A percentile compares a stretch with the other conserved stretches of the same genome.
Conservation (phyloP, 1,284 basidiomycete genomes). For the Marasmius tenuissimus region DNA sequence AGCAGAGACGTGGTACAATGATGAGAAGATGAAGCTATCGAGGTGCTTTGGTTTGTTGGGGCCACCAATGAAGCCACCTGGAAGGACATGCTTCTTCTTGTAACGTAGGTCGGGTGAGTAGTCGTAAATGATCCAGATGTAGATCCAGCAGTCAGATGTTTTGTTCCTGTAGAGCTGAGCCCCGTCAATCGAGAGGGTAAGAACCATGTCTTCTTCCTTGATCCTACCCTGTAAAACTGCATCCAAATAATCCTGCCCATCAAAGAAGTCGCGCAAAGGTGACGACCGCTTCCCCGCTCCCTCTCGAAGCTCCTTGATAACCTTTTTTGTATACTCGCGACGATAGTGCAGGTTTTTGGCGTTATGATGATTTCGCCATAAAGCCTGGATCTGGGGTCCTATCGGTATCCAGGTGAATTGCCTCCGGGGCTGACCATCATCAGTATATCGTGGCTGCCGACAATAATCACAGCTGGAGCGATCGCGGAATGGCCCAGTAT, state of each 20-base stretch:
- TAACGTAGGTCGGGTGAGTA: slow-evolving; percentile 24
- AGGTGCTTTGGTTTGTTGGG: slow-evolving; percentile 29
- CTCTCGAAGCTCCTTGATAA: slow-evolving; percentile 8
- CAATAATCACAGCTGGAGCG: slow-evolving; percentile 23
- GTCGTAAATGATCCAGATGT: slow-evolving; percentile 30
- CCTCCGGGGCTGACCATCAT: slow-evolving; percentile 5
- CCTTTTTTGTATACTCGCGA: background rate
- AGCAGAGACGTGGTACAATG: slow-evolving; percentile 19
- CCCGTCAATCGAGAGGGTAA: slow-evolving; percentile 30
- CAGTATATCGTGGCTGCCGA: slow-evolving; percentile 20
- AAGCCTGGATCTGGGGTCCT: too few species aligned
- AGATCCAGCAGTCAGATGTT: slow-evolving; percentile 30
- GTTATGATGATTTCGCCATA: slow-evolving; percentile 14
- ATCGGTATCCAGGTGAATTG: slow-evolving; percentile 20
- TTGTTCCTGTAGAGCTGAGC: slow-evolving; percentile 30
- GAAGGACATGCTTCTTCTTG: slow-evolving; percentile 26
- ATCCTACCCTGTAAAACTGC: slow-evolving; percentile 17
- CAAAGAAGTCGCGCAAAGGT: slow-evolving; percentile 6
- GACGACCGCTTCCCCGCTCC: slow-evolving; percentile 13
- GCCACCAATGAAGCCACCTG: slow-evolving; percentile 26
- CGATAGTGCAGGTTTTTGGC: slow-evolving; percentile 21
- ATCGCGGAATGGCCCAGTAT: slow-evolving; percentile 22
- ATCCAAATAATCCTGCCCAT: slow-evolving; percentile 20
- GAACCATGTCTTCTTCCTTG: slow-evolving; percentile 19
- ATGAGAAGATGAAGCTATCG: slow-evolving; percentile 29